Evolutionary conservation across 495 filamentous ascomycete genomes (phyloP).

Genomic region (Xylaria curta): DNA sequence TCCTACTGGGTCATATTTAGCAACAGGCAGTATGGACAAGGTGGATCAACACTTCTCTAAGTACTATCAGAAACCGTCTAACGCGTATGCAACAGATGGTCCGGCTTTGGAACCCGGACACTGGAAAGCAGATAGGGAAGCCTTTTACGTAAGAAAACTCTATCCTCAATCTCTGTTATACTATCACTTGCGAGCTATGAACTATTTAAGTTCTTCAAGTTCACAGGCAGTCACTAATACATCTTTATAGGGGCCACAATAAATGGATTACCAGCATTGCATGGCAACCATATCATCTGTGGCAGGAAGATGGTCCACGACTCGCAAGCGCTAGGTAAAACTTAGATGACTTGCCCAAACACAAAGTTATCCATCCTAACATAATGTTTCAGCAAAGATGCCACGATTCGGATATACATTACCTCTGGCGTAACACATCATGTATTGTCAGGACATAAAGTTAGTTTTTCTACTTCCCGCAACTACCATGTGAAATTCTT

Average conservation of each 20-base stretch:
- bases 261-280: constrained; percentile 88
- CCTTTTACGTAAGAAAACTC: constrained; percentile 65
- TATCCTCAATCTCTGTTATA: not conserved
- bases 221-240: constrained; percentile 4
- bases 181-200: not conserved
- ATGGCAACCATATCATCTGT: constrained; percentile 95
- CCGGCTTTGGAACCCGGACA: constrained; percentile 86
- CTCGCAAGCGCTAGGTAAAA: constrained; percentile 73
- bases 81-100: constrained; percentile 57
- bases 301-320: constrained; percentile 73
- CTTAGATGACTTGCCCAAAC: not conserved
- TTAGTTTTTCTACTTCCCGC: constrained; percentile 14
- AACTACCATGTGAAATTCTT: constrained; percentile 25
- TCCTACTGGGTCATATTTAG: constrained; percentile 81
- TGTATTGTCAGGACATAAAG: constrained; percentile 86
- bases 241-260: constrained; percentile 67
- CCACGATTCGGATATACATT: constrained; percentile 84
- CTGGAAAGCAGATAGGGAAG: constrained; percentile 75
- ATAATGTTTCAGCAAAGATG: constrained; percentile 67
- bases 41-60: not conserved
- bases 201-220: not conserved
- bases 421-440: constrained; percentile 78
- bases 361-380: not conserved
- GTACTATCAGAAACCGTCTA: constrained; percentile 2
- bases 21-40: constrained; percentile 94